These are phyloP conservation scores for Kwoniella pini DNA, from an alignment of 768 basidiomycete species.

Conservation along the genomic window DNA sequence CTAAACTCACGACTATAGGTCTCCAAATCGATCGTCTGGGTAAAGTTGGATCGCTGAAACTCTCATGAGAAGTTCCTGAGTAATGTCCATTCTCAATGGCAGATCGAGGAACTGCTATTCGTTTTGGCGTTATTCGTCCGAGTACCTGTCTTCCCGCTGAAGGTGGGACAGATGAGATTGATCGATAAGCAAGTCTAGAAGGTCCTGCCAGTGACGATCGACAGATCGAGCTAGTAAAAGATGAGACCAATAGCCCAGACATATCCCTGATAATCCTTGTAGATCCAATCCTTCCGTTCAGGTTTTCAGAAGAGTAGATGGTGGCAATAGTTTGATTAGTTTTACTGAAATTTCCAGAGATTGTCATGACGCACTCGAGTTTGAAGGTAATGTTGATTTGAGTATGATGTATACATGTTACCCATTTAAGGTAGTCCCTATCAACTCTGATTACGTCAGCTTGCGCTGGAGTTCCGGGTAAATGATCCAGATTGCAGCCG, in stretches of 20 bases:
- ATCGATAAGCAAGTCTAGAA: slow-evolving; percentile 5
- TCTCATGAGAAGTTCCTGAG: neutral
- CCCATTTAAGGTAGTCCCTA: too few species aligned
- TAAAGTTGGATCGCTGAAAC: slow-evolving; percentile 5
- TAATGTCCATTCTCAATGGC: slow-evolving; percentile 10
- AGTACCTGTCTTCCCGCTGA: slow-evolving; percentile 27
- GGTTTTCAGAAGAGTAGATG: too few species aligned
- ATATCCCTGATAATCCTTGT: neutral
- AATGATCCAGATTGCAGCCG: too few species aligned
- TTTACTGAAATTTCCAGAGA: too few species aligned
- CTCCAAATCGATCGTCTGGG: slow-evolving; percentile 43
- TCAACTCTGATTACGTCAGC: too few species aligned
- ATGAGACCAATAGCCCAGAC: neutral
- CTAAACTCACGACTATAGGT: slow-evolving; percentile 35
- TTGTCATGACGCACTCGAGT: too few species aligned
- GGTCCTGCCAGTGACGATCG: slow-evolving; percentile 3
- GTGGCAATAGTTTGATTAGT: too few species aligned
- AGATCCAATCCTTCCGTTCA: too few species aligned
- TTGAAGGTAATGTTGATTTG: too few species aligned
- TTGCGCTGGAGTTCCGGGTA: too few species aligned
- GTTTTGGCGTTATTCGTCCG: slow-evolving; percentile 48
- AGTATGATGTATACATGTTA: too few species aligned
- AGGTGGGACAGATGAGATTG: neutral
- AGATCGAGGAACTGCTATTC: slow-evolving; percentile 39
- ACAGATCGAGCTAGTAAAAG: neutral